phyloP scores from a whole-genome alignment of 2,329 filamentous ascomycete species.

The Diaporthe velutina region DNA sequence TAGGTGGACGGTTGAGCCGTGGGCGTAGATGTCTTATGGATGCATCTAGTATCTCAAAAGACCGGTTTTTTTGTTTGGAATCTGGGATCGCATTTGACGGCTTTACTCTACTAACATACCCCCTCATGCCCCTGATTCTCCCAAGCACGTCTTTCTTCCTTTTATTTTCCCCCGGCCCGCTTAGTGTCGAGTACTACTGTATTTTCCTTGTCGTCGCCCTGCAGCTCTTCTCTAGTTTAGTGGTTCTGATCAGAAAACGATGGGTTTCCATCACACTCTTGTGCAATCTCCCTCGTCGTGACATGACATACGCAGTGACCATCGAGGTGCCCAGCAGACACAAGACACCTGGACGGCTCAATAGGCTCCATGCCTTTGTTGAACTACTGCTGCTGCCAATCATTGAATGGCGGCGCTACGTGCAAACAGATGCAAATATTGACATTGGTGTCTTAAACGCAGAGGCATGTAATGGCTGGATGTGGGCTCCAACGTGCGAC shows the following conservation, averaged over 20 bases:
- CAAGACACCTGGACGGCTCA: not conserved
- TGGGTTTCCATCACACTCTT: constrained; percentile 37
- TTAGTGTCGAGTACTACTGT: constrained; percentile 41
- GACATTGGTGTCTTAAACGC: not conserved
- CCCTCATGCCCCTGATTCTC: constrained; percentile 38
- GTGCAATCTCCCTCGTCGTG: not conserved
- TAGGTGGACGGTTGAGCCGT: constrained; percentile 34
- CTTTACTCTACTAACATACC: constrained; percentile 41
- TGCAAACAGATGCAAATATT: not conserved
- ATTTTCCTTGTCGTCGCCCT: constrained; percentile 40
- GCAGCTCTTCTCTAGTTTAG: constrained; percentile 40
- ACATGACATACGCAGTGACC: not conserved
- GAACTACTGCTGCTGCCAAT: not conserved
- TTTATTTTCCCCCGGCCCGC: constrained; percentile 37
- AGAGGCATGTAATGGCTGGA: not conserved
- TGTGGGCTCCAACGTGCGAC: not conserved
- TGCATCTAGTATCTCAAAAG: constrained; percentile 37
- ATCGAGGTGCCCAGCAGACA: not conserved
- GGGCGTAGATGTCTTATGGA: constrained; percentile 37
- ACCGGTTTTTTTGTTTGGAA: constrained; percentile 38
- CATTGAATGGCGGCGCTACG: not conserved
- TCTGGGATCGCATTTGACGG: constrained; percentile 41
- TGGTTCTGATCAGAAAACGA: constrained; percentile 40
- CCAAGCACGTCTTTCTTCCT: constrained; percentile 39
- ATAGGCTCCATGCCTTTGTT: not conserved